These are phyloP conservation scores for Powellomyces hirtus DNA, from an alignment of 192 early-diverging fungal genomes.

Conservation along the genomic window DNA sequence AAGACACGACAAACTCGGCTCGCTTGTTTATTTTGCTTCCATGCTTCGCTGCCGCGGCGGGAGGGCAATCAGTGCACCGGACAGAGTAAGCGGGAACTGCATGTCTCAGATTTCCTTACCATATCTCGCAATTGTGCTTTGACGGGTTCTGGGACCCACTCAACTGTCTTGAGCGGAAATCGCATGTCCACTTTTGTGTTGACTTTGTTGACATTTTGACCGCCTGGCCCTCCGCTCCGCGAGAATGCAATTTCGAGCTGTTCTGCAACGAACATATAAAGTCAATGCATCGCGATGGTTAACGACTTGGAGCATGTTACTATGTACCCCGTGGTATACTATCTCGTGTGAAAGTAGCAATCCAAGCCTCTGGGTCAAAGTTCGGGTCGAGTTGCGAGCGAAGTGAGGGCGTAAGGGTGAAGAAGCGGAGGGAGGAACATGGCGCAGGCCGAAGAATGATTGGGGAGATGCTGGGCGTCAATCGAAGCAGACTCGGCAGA, in stretches of 20 bases:
- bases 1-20: slow-evolving; percentile 73
- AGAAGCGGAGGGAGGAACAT: no score
- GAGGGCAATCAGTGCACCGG: neutral
- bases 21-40: slow-evolving; percentile 56
- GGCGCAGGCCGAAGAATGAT: no score
- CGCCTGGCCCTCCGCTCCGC: slow-evolving; percentile 83
- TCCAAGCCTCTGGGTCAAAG: slow-evolving; percentile 5
- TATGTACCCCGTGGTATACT: slow-evolving; percentile 17
- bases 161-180: slow-evolving; percentile 60
- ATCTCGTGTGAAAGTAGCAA: slow-evolving; percentile 3
- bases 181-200: slow-evolving; percentile 85
- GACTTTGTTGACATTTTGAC: slow-evolving; percentile 94
- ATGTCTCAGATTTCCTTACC: slow-evolving; percentile 23
- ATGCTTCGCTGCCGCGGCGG: slow-evolving; percentile 9
- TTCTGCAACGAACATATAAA: neutral
- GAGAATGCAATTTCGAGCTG: slow-evolving; percentile 25
- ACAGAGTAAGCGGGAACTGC: neutral
- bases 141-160: slow-evolving; percentile 75
- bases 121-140: slow-evolving; percentile 54
- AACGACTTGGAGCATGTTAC: no score
- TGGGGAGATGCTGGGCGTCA: no score
- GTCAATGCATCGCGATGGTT: no score
- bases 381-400: no score
- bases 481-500: no score
- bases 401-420: no score